Evolutionary conservation across 495 filamentous ascomycete genomes (phyloP).

Genomic region (Penicillium goetzii): DNA sequence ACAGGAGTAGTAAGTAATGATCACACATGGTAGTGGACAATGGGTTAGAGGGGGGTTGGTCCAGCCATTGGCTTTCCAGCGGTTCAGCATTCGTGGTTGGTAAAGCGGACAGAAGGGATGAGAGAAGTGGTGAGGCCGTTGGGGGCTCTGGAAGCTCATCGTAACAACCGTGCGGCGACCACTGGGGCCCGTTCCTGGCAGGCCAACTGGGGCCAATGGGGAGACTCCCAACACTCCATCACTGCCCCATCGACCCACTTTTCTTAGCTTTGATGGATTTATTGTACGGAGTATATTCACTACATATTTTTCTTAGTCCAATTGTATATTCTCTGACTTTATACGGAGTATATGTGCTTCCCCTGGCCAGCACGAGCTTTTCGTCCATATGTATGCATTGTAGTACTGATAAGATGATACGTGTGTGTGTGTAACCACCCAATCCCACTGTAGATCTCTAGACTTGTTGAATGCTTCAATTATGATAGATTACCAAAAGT

Average conservation of each 20-base stretch:
- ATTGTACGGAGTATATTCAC: background rate
- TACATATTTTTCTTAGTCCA: background rate
- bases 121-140: slow-evolving; percentile 28
- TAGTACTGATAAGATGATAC: background rate
- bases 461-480: background rate
- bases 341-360: too few relatives aligned
- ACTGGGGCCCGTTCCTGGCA: slow-evolving; percentile 14
- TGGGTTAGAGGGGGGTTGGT: background rate
- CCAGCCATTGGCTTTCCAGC: background rate
- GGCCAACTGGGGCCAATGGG: slow-evolving; percentile 1
- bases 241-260: slow-evolving; percentile 14
- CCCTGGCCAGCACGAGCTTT: background rate
- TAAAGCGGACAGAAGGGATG: slow-evolving; percentile 27
- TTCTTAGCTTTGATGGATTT: background rate
- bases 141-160: slow-evolving; percentile 21
- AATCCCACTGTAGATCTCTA: background rate
- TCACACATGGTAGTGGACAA: background rate
- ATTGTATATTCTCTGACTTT: background rate
- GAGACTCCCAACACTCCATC: slow-evolving; percentile 18
- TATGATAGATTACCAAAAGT: background rate
- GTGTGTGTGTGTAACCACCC: background rate
- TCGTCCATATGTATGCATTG: background rate
- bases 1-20: background rate
- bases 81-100: background rate
- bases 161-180: slow-evolving; percentile 9